phyloP scores from a whole-genome alignment of 108 stramenopile genomes.

The Nitzschia sp. region DNA sequence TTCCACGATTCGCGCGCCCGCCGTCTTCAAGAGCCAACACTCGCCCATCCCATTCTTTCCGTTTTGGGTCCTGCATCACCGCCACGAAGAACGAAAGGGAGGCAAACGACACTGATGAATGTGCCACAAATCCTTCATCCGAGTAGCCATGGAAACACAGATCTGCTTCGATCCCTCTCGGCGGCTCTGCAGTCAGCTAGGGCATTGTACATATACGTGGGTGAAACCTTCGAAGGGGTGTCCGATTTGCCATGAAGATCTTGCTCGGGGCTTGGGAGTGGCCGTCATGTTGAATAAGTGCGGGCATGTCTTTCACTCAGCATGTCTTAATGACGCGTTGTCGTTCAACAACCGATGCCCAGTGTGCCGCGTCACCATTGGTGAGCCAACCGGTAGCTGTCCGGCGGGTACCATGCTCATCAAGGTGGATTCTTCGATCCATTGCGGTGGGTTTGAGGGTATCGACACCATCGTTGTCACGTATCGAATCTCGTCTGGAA shows the following conservation, averaged over 20 bases:
- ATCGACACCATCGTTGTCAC: constrained; percentile 18
- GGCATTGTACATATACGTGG: too few species aligned
- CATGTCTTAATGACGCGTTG: constrained; percentile 29
- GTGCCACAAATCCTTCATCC: too few species aligned
- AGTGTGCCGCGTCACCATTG: constrained; percentile 18
- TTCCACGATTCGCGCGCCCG: too few species aligned
- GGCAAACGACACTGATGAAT: too few species aligned
- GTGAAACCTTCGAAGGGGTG: not conserved
- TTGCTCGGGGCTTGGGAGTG: not conserved
- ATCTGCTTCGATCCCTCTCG: too few species aligned
- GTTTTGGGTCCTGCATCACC: too few species aligned
- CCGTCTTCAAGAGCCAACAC: too few species aligned
- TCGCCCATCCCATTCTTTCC: too few species aligned
- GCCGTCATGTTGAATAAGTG: not conserved
- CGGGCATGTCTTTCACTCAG: constrained; percentile 20
- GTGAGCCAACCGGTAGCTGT: constrained; percentile 34
- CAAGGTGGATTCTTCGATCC: not conserved
- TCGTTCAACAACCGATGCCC: constrained; percentile 21
- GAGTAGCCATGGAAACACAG: too few species aligned
- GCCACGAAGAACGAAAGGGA: too few species aligned
- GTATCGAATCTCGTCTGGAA: constrained; percentile 42
- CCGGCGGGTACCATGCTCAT: constrained; percentile 47
- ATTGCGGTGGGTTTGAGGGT: not conserved
- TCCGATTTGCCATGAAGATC: not conserved
- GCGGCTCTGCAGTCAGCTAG: too few species aligned